Base-by-base conservation (phyloP, 2,329 filamentous ascomycete genomes). In the Microdochium paspali region DNA sequence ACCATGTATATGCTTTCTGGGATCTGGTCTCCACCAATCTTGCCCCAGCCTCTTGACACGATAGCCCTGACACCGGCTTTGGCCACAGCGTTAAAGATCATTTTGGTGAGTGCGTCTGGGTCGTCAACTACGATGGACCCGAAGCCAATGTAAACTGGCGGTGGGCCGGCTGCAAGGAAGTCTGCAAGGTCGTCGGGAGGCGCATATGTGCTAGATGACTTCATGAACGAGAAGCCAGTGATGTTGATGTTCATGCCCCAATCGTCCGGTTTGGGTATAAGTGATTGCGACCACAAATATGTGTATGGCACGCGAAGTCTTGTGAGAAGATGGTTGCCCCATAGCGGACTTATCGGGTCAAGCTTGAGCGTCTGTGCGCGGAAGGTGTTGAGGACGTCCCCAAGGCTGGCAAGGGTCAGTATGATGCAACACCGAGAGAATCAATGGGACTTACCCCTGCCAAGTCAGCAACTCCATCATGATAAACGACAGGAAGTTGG, bases 391-490 rank as follows among this genome's bases (percentile, higher is more conserved):
- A 88, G 84, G 4, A 89, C 61, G 56, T 88, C 85, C 6, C 85
- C 85, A 1, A 88, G 66, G 0, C 59, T 65, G 42, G 18, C 20
- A 7, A n/a, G n/a, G 30, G 26, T 32, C 31, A 49, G 47, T 4
- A 24, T 24, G 28, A 13, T n/a, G 18, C 35, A 10, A 20, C 12
- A 21, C 12, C 15, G 9, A 21, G 31, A 15, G 23, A 21, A 18
- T 4, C 30, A 15, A 24, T n/a, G 9, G 18, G 1, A 59, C 40
- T 45, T 48, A 66, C 62, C 84, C 84, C 66, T 88, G 84, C 84
- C 84, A 88, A 2, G 85, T 85, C 58, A 88, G 68, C 63, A 86
- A 77, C 49, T 88, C 84, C 24, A 88, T 80, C 48, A 87, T 70
- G 21, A 77, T 74, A 53, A 85, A 85, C 1, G 79, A 82, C 21